Evolutionary conservation across 2,329 filamentous ascomycete species (phyloP).

Genomic region (Samsoniella hepiali): DNA sequence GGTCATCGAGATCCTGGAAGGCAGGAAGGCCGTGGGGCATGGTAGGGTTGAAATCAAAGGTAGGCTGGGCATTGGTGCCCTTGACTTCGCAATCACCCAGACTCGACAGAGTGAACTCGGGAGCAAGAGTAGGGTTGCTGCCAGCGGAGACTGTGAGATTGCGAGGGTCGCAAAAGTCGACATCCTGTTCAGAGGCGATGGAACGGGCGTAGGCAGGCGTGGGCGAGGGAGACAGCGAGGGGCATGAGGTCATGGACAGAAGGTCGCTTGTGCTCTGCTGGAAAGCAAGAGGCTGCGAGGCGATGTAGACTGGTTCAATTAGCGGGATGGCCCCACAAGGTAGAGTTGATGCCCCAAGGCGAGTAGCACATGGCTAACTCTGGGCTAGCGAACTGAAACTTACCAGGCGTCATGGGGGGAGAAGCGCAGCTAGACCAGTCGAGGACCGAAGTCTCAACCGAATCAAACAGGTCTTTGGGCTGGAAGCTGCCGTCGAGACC

Average conservation of each 20-base stretch:
- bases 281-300: conserved; percentile 55
- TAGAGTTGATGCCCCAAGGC: not conserved
- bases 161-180: conserved; percentile 88
- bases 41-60: conserved; percentile 49
- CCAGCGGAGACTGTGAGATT: conserved; percentile 70
- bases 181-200: conserved; percentile 64
- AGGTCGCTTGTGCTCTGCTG: conserved; percentile 65
- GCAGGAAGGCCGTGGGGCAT: conserved; percentile 60
- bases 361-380: not conserved
- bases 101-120: conserved; percentile 64
- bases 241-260: conserved; percentile 71
- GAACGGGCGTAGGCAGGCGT: conserved; percentile 68
- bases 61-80: conserved; percentile 41
- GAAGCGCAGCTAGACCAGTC: conserved; percentile 78
- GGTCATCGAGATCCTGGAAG: conserved; percentile 83
- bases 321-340: conserved; percentile 27
- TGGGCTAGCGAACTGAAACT: conserved; percentile 37
- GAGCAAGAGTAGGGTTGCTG: conserved; percentile 47
- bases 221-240: conserved; percentile 83
- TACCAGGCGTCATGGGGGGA: conserved; percentile 88
- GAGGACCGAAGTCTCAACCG: conserved; percentile 69
- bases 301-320: conserved; percentile 47
- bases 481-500: conserved; percentile 61
- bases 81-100: conserved; percentile 63
- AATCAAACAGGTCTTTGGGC: conserved; percentile 68